Base-by-base conservation (phyloP, 2,329 filamentous ascomycete genomes). In the Sarocladiaceae sp. region DNA sequence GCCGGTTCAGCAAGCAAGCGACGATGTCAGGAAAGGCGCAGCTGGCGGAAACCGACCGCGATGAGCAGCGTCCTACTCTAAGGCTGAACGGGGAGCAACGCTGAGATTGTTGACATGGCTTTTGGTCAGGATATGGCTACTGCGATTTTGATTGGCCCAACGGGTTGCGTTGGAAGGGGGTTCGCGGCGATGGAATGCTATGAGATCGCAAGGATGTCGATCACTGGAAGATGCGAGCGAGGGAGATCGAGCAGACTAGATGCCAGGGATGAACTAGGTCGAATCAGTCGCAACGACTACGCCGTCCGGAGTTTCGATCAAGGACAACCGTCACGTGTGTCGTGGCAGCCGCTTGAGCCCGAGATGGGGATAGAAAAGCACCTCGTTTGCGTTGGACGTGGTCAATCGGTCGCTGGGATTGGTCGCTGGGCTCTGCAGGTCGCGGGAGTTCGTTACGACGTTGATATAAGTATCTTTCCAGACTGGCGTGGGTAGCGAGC, bases 71-170 rank as follows among this genome's bases (percentile, higher is more conserved):
- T 41, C 15, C 37, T 41, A 59, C 57, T 63, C 57, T 63, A 62
- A 58, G 57, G 56, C 48, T 48, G 45, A 52, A 50, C 53, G 53
- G 51, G 48, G 44, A 51, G 33, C 20, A 11, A 47, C 32, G 21
- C 26, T 29, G 48, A 53, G 50, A 53, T 50, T 48, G 46, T 55
- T 48, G 52, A 62, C 60, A 63, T 63, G 56, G 52, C 58, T 41
- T 19, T 21, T 11, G 12, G 6, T 16, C 23, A 15, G 20, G 19
- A 11, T 27, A 24, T 16, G 6, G 29, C 6, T 9, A 11, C 9
- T 4, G 19, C 15, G 20, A 19, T 11, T 29, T 41, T 15, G 24
- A 29, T 29, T 13, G 19, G 10, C 19, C 23, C 34, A 29, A 29
- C n/a, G 29, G 12, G 15, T 11, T 3, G 12, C 13, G 15, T 16